phyloP scores from a whole-genome alignment of 768 basidiomycete species.

The Termitomyces sp. region DNA sequence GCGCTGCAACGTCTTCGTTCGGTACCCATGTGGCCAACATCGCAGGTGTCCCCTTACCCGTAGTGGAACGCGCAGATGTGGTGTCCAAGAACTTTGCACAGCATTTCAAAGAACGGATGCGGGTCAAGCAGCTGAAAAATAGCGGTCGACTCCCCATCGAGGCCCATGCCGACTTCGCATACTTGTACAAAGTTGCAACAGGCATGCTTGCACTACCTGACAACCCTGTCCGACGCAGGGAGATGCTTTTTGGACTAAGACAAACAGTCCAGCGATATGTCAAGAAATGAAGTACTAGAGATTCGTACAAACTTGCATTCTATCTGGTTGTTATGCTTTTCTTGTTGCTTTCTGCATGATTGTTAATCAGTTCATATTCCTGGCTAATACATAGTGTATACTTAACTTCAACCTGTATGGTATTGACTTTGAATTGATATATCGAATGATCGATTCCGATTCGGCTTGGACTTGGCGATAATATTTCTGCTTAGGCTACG shows the following conservation, averaged over 20 bases:
- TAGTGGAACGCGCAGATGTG: conserved; percentile 84
- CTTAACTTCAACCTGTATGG: neutral
- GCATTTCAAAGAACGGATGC: conserved; percentile 79
- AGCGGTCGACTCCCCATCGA: conserved; percentile 64
- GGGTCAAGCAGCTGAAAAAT: conserved; percentile 51
- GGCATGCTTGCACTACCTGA: conserved; percentile 48
- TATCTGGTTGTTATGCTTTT: conserved; percentile 2
- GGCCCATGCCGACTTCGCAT: conserved; percentile 88
- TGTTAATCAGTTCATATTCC: neutral
- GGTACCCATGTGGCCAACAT: conserved; percentile 94
- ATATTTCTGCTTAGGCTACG: too few relatives aligned
- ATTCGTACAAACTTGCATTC: neutral
- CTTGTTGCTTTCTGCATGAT: conserved; percentile 1
- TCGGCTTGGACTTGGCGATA: too few relatives aligned
- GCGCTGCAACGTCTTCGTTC: conserved; percentile 84
- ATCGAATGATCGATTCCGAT: too few relatives aligned
- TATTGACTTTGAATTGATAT: neutral
- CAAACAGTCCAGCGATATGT: conserved; percentile 20
- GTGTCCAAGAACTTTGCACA: conserved; percentile 84
- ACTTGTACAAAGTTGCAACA: conserved; percentile 57
- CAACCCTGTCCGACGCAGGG: conserved; percentile 44
- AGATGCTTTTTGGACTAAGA: conserved; percentile 52
- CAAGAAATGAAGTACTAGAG: conserved; percentile 6
- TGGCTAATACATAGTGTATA: neutral
- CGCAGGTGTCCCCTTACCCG: conserved; percentile 81